Evolutionary conservation across 2,329 filamentous ascomycete species (phyloP).

Genomic region (Fusarium secorum): DNA sequence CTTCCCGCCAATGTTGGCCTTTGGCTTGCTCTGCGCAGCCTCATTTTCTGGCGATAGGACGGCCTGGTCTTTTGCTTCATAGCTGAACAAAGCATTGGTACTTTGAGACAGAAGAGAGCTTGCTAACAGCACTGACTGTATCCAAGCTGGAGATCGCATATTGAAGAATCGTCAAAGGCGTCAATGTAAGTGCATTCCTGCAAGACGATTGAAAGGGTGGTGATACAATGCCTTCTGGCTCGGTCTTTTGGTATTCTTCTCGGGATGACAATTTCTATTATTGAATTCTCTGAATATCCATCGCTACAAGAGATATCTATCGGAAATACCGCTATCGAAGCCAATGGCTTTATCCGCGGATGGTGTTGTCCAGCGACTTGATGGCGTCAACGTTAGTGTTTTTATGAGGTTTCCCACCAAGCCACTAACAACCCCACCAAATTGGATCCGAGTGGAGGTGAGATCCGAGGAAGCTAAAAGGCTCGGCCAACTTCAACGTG

Average conservation of each 20-base stretch:
- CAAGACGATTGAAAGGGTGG: background rate
- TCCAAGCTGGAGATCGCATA: constrained; percentile 22
- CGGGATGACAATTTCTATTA: accelerated
- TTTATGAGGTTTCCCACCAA: accelerated
- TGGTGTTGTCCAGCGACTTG: constrained; percentile 19
- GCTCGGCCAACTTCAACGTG: background rate
- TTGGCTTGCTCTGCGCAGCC: background rate
- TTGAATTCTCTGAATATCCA: accelerated
- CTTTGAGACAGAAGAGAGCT: background rate
- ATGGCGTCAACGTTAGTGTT: constrained; percentile 39
- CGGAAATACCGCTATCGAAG: background rate
- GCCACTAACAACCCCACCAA: constrained; percentile 27
- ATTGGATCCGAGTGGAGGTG: background rate
- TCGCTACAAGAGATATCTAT: background rate
- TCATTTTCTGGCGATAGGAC: background rate
- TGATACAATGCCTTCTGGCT: background rate
- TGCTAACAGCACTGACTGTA: background rate
- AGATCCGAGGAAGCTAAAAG: background rate
- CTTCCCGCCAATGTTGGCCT: background rate
- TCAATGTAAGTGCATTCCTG: background rate
- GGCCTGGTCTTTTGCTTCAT: background rate
- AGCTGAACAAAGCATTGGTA: background rate
- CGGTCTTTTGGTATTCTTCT: background rate
- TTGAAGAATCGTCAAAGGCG: background rate
- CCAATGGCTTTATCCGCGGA: background rate